These are phyloP conservation scores for Phytophthora multivora DNA, from an alignment of 352 stramenopile genomes.

Conservation along the genomic window DNA sequence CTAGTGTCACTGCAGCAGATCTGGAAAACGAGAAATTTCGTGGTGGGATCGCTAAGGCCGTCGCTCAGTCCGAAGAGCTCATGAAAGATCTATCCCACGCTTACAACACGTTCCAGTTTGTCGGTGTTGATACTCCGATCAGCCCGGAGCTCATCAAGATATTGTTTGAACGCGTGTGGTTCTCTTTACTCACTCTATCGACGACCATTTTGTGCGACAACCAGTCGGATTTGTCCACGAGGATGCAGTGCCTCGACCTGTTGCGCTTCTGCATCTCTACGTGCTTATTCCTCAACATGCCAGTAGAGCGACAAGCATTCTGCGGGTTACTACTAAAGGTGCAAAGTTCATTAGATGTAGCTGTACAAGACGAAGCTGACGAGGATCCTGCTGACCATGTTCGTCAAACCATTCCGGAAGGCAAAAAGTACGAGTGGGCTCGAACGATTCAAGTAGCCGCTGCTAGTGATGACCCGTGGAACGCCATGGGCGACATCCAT, in stretches of 20 bases:
- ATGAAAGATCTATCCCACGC: conserved; percentile 84
- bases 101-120: conserved; percentile 90
- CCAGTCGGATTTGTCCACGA: conserved; percentile 78
- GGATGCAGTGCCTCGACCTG: conserved; percentile 83
- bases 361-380: conserved; percentile 2
- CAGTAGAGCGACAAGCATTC: conserved; percentile 76
- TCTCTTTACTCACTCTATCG: conserved; percentile 90
- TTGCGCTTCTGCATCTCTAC: conserved; percentile 84
- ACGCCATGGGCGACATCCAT: conserved; percentile 90
- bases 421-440: conserved; percentile 50
- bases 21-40: conserved; percentile 84
- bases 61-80: conserved; percentile 82
- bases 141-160: conserved; percentile 92
- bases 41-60: conserved; percentile 64
- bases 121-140: conserved; percentile 90
- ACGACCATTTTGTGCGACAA: conserved; percentile 84
- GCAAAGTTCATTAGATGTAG: conserved; percentile 53
- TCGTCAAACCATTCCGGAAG: background rate
- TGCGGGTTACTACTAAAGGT: conserved; percentile 79
- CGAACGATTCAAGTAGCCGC: conserved; percentile 70
- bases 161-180: conserved; percentile 95
- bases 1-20: conserved; percentile 45
- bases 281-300: conserved; percentile 84
- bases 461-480: conserved; percentile 72
- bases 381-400: conserved; percentile 16